These are phyloP conservation scores for Omphalotus olearius DNA, from an alignment of 1,284 basidiomycete genomes.

Conservation along the genomic window DNA sequence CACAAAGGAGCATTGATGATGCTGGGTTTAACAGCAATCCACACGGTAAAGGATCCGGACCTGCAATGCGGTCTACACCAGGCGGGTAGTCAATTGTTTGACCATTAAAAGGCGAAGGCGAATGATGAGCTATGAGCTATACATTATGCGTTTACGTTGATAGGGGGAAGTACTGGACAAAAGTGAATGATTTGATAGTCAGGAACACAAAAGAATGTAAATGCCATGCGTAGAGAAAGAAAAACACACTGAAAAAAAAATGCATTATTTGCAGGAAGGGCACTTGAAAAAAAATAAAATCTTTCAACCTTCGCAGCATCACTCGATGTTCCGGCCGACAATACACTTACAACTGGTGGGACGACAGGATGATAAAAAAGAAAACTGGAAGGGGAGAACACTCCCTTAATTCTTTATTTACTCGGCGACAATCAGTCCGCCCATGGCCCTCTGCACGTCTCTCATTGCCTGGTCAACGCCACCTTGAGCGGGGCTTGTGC, in stretches of 20 bases:
- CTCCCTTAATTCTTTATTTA: constrained; percentile 29
- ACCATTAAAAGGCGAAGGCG: background rate
- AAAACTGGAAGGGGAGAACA: background rate
- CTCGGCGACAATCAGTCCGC: constrained; percentile 66
- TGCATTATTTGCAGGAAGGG: background rate
- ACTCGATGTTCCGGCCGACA: background rate
- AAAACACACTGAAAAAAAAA: background rate
- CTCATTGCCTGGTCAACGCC: constrained; percentile 62
- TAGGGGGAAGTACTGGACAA: constrained; percentile 4
- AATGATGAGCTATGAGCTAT: constrained; percentile 3
- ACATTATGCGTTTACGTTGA: constrained; percentile 4
- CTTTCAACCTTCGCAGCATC: background rate
- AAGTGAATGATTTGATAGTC: constrained; percentile 6
- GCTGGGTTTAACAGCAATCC: too few species aligned
- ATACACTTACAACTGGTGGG: constrained; percentile 7
- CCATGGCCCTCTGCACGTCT: constrained; percentile 76
- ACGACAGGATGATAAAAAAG: background rate
- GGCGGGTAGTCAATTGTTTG: too few species aligned
- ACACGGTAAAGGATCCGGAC: too few species aligned
- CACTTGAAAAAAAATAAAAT: background rate
- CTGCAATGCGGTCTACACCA: too few species aligned
- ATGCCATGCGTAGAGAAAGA: constrained; percentile 1
- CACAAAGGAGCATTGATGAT: too few species aligned
- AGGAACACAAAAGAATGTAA: constrained; percentile 13
- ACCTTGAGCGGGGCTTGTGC: constrained; percentile 23